A percentile compares a stretch with the other conserved stretches of the same genome.
These are phyloP conservation scores for Mycocentrospora acerina DNA, from an alignment of 2,329 filamentous ascomycete species.

Conservation along the genomic window DNA sequence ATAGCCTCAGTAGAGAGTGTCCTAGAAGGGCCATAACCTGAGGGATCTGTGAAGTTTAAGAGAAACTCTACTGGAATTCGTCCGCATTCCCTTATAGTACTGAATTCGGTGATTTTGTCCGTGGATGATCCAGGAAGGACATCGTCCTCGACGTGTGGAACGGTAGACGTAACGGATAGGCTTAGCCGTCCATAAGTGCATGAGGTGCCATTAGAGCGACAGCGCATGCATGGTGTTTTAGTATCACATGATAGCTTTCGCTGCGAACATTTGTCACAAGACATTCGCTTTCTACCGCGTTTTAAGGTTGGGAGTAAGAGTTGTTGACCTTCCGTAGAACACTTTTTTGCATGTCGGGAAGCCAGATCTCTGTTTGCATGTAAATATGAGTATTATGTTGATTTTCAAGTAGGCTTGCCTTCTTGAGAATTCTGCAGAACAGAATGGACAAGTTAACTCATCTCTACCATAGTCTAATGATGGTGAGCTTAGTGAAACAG, in stretches of 20 bases:
- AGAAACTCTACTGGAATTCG: constrained; percentile 3
- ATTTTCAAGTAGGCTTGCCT: neutral
- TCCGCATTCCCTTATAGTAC: neutral
- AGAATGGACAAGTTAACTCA: constrained; percentile 3
- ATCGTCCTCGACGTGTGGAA: too few relatives aligned
- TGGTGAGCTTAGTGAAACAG: neutral
- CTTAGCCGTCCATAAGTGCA: too few relatives aligned
- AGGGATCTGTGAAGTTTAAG: constrained; percentile 4
- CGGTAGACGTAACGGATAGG: too few relatives aligned
- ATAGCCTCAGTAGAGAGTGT: constrained; percentile 1
- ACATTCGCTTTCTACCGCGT: constrained; percentile 4
- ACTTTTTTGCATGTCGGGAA: constrained; percentile 4
- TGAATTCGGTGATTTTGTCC: neutral
- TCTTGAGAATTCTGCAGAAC: constrained; percentile 2
- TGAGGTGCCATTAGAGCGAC: constrained; percentile 1
- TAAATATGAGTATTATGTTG: neutral
- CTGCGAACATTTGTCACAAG: constrained; percentile 9
- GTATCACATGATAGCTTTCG: constrained; percentile 7
- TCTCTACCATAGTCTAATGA: constrained; percentile 1
- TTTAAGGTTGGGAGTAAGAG: constrained; percentile 4
- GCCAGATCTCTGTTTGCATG: constrained; percentile 5
- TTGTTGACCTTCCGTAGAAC: constrained; percentile 1
- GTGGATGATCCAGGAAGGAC: too few relatives aligned
- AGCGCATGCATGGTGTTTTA: constrained; percentile 6
- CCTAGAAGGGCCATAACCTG: constrained; percentile 1